Conservation (phyloP, 257 asterid genomes). For the Mitragyna speciosa region DNA sequence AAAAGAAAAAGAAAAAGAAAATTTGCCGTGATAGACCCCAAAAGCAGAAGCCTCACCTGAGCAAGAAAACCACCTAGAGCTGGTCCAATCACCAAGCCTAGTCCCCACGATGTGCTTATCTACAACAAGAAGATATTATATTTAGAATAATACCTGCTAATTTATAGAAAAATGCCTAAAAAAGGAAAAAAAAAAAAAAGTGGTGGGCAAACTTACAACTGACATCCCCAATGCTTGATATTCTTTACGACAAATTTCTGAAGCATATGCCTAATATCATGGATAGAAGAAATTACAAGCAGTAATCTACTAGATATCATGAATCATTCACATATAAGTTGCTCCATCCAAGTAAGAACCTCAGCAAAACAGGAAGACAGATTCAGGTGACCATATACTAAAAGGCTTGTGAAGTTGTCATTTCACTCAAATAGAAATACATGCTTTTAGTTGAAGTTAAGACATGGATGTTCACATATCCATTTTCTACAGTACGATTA, state of each 20-base stretch:
- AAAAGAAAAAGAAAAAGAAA: neutral
- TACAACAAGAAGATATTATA: slow-evolving; percentile 9
- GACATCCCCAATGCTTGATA: slow-evolving; percentile 67
- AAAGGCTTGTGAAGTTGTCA: neutral
- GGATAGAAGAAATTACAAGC: neutral
- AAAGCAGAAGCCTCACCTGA: slow-evolving; percentile 43
- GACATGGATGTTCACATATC: no score
- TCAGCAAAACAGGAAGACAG: no score
- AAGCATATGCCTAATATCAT: slow-evolving; percentile 68
- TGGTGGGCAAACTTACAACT: slow-evolving; percentile 50
- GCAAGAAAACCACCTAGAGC: slow-evolving; percentile 90
- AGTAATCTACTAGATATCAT: neutral
- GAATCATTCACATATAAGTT: neutral
- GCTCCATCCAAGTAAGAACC: neutral
- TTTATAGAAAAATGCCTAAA: neutral
- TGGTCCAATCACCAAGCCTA: slow-evolving; percentile 82
- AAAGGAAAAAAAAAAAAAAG: neutral
- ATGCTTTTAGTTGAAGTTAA: no score
- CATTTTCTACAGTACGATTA: no score
- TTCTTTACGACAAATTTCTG: slow-evolving; percentile 74
- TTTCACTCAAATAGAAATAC: neutral
- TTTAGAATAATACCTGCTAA: neutral
- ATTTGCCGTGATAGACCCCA: neutral
- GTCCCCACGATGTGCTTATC: slow-evolving; percentile 91
- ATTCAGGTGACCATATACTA: neutral